Evolutionary conservation across 331 rosid species (phyloP).

Genomic region (Malus hybrid): DNA sequence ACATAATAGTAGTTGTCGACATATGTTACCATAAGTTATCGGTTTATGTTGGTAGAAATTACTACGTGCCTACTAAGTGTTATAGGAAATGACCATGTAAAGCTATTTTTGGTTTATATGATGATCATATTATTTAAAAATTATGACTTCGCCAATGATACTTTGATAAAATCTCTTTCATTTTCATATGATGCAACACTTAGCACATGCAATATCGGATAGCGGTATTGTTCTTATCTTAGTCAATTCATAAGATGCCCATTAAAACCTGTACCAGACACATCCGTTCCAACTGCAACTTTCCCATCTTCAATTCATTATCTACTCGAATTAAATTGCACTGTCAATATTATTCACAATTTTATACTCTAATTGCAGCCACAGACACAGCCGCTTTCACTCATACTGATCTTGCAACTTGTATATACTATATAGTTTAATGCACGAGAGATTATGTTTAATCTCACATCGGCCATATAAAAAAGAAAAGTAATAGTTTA

Average conservation of each 20-base stretch:
- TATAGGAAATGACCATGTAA: fast-evolving
- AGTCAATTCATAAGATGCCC: background rate
- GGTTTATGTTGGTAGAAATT: fast-evolving
- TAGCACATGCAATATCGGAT: background rate
- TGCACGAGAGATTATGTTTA: too few species aligned
- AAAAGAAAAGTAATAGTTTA: too few species aligned
- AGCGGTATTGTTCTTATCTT: background rate
- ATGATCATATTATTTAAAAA: too few species aligned
- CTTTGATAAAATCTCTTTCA: background rate
- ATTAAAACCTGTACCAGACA: background rate
- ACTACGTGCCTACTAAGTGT: too few species aligned
- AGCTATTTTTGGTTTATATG: too few species aligned
- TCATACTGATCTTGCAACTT: too few species aligned
- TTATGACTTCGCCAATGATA: too few species aligned
- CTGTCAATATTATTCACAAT: background rate
- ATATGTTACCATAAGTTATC: too few species aligned
- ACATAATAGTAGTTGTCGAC: too few species aligned
- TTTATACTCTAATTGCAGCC: background rate
- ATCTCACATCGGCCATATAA: too few species aligned
- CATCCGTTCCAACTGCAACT: slow-evolving; percentile 16
- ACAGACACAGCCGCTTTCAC: background rate
- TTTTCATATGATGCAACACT: background rate
- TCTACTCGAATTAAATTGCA: background rate
- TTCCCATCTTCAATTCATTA: slow-evolving; percentile 8
- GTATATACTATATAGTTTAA: too few species aligned